Percentiles rank a stretch among this genome's conserved stretches.
phyloP scores from a whole-genome alignment of 345 rosid species.

The Aegle marmelos region DNA sequence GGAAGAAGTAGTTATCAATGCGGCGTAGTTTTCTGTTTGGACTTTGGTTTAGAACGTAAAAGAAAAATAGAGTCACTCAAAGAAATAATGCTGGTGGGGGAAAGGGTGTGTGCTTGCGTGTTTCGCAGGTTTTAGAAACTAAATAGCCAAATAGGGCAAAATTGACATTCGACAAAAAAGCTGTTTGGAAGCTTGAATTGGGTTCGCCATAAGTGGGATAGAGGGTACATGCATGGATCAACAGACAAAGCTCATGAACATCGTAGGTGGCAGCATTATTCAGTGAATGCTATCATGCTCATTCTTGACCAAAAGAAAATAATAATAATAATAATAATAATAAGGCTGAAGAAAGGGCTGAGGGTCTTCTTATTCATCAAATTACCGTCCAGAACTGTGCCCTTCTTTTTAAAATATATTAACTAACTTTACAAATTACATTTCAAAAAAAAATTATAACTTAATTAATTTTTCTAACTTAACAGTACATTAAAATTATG shows the following conservation, averaged over 20 bases:
- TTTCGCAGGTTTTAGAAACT: neutral
- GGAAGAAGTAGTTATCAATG: neutral
- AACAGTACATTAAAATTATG: too few relatives aligned
- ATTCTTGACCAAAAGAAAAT: neutral
- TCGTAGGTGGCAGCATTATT: neutral
- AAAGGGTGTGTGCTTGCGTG: neutral
- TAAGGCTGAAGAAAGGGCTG: too few relatives aligned
- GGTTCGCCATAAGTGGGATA: neutral
- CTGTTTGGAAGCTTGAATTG: neutral
- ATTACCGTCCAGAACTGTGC: too few relatives aligned
- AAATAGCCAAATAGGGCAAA: neutral
- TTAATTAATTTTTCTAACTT: too few relatives aligned
- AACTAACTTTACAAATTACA: too few relatives aligned
- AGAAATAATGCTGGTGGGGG: neutral
- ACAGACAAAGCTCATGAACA: too few relatives aligned
- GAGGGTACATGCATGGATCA: neutral
- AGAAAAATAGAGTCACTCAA: too few relatives aligned
- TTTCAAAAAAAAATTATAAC: too few relatives aligned
- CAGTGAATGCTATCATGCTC: neutral
- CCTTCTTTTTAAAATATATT: too few relatives aligned
- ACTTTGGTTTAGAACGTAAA: neutral
- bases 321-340: too few relatives aligned
- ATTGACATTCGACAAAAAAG: neutral
- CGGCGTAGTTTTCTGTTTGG: neutral
- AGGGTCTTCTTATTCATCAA: too few relatives aligned